These are phyloP conservation scores for Globisporangium cylindrosporum DNA, from an alignment of 352 stramenopile species.

Conservation along the genomic window DNA sequence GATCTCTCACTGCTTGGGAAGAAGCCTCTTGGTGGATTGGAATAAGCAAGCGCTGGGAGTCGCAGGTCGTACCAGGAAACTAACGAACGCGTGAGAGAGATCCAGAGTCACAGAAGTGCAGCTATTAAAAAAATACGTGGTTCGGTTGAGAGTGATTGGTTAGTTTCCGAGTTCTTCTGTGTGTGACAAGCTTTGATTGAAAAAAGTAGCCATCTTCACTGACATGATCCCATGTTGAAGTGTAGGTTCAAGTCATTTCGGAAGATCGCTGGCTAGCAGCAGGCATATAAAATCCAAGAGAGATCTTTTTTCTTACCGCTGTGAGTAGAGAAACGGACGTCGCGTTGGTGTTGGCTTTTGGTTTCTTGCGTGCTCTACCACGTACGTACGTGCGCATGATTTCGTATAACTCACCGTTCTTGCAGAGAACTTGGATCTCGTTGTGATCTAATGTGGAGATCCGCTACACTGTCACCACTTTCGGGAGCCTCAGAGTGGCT, in stretches of 20 bases:
- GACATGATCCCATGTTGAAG: neutral
- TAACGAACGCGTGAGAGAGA: too few relatives aligned
- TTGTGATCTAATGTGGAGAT: too few relatives aligned
- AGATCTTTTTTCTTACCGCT: neutral
- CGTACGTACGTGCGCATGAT: neutral
- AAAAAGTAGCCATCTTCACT: neutral
- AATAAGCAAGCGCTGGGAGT: neutral
- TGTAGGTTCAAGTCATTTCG: neutral
- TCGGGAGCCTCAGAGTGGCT: neutral
- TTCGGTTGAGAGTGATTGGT: neutral
- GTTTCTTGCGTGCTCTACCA: neutral
- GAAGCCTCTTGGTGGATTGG: neutral
- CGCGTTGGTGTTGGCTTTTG: neutral
- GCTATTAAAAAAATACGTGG: neutral
- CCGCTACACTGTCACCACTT: neutral
- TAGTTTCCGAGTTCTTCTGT: neutral
- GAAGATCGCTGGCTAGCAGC: neutral
- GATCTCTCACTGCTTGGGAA: neutral
- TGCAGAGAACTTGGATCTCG: too few relatives aligned
- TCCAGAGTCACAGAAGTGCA: neutral
- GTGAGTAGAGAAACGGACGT: neutral
- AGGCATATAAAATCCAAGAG: neutral
- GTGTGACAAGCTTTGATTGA: neutral
- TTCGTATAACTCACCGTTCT: constrained; percentile 1
- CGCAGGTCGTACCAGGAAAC: neutral